Evolutionary conservation across 2,329 filamentous ascomycete genomes (phyloP).

Genomic region (Xylariaceae sp.): DNA sequence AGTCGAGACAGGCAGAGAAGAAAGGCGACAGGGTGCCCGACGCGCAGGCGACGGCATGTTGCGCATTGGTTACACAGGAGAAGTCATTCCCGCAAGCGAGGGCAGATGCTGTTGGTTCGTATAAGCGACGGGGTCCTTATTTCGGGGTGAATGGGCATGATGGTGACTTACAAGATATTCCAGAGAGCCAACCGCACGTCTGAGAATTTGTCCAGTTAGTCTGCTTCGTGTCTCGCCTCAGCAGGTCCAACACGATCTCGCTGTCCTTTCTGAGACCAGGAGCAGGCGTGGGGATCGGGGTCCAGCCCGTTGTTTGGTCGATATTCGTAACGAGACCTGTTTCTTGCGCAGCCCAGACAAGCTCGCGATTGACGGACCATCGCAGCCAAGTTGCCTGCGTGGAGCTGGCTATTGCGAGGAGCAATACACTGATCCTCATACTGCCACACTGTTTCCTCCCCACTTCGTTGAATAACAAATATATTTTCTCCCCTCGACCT

Average conservation of each 20-base stretch:
- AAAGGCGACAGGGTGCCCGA: conserved; percentile 28
- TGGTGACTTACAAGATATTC: conserved; percentile 25
- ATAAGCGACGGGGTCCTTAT: too few relatives aligned
- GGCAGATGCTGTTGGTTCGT: conserved; percentile 20
- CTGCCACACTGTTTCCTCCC: background rate
- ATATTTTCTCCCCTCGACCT: too few relatives aligned
- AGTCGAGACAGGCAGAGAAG: conserved; percentile 33
- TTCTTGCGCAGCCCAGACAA: conserved; percentile 17
- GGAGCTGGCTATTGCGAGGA: conserved; percentile 15
- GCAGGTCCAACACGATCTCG: conserved; percentile 17
- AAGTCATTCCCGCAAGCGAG: conserved; percentile 20
- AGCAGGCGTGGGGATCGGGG: conserved; percentile 23
- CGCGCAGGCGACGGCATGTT: conserved; percentile 34
- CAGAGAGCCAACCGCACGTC: conserved; percentile 29
- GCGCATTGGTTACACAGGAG: conserved; percentile 29
- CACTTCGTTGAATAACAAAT: too few relatives aligned
- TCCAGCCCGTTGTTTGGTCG: conserved; percentile 17
- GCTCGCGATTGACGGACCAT: conserved; percentile 20
- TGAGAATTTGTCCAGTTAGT: conserved; percentile 24
- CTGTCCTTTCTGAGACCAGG: conserved; percentile 16
- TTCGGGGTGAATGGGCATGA: background rate
- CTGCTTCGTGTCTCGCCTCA: conserved; percentile 10
- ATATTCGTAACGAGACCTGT: conserved; percentile 10
- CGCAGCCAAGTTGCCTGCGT: conserved; percentile 21
- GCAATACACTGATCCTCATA: conserved; percentile 18